These are phyloP conservation scores for Phytophthora tubulina DNA, from an alignment of 352 stramenopile genomes.

Conservation along the genomic window DNA sequence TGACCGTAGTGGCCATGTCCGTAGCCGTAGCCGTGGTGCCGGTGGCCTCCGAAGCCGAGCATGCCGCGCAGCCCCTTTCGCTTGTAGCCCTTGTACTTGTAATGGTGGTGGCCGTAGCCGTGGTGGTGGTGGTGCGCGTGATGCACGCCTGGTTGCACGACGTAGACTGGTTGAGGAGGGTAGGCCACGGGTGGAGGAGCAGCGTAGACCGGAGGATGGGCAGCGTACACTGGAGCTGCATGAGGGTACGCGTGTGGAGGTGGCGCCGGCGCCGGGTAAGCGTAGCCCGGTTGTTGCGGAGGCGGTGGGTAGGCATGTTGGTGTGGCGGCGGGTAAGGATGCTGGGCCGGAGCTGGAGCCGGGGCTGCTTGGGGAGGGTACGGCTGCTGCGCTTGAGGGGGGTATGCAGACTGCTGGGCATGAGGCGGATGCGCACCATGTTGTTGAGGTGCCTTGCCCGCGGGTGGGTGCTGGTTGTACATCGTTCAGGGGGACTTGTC, in stretches of 20 bases:
- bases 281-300: not conserved
- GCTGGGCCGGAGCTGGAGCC: not conserved
- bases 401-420: slow-evolving; percentile 22
- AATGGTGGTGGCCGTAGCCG: slow-evolving; percentile 34
- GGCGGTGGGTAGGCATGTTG: not conserved
- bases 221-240: slow-evolving; percentile 8
- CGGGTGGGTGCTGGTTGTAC: slow-evolving; percentile 32
- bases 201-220: not conserved
- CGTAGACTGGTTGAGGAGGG: slow-evolving; percentile 40
- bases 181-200: slow-evolving; percentile 25
- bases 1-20: slow-evolving; percentile 32
- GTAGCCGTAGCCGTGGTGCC: slow-evolving; percentile 23
- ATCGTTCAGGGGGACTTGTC: slow-evolving; percentile 3
- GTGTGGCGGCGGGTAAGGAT: slow-evolving; percentile 17
- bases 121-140: slow-evolving; percentile 34
- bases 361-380: slow-evolving; percentile 35
- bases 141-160: slow-evolving; percentile 41
- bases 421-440: slow-evolving; percentile 31
- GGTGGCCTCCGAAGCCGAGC: slow-evolving; percentile 26
- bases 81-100: slow-evolving; percentile 40
- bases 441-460: slow-evolving; percentile 20
- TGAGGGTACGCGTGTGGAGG: slow-evolving; percentile 35
- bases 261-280: slow-evolving; percentile 31
- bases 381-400: slow-evolving; percentile 18
- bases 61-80: slow-evolving; percentile 31